phyloP scores from a whole-genome alignment of 306 rosid species.

The Hippophae gyantsensis region DNA sequence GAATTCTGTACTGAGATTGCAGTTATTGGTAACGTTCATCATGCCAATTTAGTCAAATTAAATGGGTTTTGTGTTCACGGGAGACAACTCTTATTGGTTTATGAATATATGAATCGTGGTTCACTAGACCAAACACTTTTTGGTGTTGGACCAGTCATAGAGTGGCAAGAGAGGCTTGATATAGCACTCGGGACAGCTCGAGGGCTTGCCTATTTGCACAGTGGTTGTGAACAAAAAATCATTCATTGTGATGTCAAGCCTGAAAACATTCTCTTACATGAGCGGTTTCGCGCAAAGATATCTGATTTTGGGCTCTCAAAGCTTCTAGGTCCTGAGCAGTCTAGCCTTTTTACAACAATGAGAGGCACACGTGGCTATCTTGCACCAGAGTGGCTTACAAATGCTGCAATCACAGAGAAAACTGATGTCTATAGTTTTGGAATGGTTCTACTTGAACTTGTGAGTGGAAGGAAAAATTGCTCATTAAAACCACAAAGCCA shows the following conservation, averaged over 20 bases:
- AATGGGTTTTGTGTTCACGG: conserved; percentile 13
- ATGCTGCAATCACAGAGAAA: conserved; percentile 35
- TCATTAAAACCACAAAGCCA: background rate
- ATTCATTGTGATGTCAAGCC: conserved; percentile 63
- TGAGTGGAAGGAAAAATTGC: conserved; percentile 14
- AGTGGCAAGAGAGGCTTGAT: conserved; percentile 18
- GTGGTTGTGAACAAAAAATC: conserved; percentile 46
- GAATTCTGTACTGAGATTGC: conserved; percentile 92
- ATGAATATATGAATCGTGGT: conserved; percentile 15
- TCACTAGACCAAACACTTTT: conserved; percentile 18
- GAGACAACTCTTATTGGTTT: conserved; percentile 6
- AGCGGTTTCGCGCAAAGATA: conserved; percentile 28
- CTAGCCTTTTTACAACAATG: conserved; percentile 46
- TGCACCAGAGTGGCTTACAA: conserved; percentile 62
- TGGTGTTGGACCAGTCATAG: conserved; percentile 7
- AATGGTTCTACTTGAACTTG: conserved; percentile 18
- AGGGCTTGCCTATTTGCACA: conserved; percentile 48
- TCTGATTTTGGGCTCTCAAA: conserved; percentile 61
- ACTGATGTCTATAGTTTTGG: conserved; percentile 18
- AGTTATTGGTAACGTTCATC: conserved; percentile 76
- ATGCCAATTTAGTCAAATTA: conserved; percentile 28
- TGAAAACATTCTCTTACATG: conserved; percentile 47
- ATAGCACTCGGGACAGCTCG: conserved; percentile 43
- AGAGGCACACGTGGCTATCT: conserved; percentile 66
- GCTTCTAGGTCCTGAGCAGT: conserved; percentile 35